A percentile compares a stretch with the other conserved stretches of the same genome.
These are phyloP conservation scores for Rhodotorula sp. DNA, from an alignment of 1,284 basidiomycete species.

Conservation along the genomic window DNA sequence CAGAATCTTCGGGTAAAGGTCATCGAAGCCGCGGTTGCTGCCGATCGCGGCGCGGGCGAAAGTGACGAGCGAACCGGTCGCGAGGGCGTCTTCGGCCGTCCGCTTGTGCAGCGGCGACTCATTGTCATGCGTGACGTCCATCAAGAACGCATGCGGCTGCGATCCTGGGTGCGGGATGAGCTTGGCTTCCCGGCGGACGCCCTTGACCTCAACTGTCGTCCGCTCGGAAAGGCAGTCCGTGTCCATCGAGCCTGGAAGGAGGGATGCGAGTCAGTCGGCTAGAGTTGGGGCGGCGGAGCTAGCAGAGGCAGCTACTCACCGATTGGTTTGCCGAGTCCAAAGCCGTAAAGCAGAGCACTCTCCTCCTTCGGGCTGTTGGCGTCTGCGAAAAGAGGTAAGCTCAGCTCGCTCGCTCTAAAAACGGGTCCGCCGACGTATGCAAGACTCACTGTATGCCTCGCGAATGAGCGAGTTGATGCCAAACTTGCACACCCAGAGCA, in stretches of 20 bases:
- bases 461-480: slow-evolving; percentile 88
- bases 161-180: slow-evolving; percentile 80
- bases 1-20: slow-evolving; percentile 86
- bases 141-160: slow-evolving; percentile 82
- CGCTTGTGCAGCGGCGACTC: slow-evolving; percentile 84
- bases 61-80: slow-evolving; percentile 80
- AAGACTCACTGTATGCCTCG: slow-evolving; percentile 67
- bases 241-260: slow-evolving; percentile 81
- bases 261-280: neutral
- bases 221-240: slow-evolving; percentile 66
- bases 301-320: slow-evolving; percentile 54
- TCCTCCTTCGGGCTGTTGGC: slow-evolving; percentile 82
- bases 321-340: slow-evolving; percentile 84
- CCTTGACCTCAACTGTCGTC: slow-evolving; percentile 69
- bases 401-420: too few relatives aligned
- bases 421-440: neutral
- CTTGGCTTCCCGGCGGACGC: slow-evolving; percentile 66
- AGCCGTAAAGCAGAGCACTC: slow-evolving; percentile 76
- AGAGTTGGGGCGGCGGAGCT: neutral
- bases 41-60: slow-evolving; percentile 83
- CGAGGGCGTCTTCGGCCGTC: slow-evolving; percentile 86
- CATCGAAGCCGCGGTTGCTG: slow-evolving; percentile 92
- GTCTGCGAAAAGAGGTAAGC: slow-evolving; percentile 47
- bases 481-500: slow-evolving; percentile 80
- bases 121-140: slow-evolving; percentile 94